These are phyloP conservation scores for Coleophoma crateriformis DNA, from an alignment of 2,329 filamentous ascomycete species.

Conservation along the genomic window DNA sequence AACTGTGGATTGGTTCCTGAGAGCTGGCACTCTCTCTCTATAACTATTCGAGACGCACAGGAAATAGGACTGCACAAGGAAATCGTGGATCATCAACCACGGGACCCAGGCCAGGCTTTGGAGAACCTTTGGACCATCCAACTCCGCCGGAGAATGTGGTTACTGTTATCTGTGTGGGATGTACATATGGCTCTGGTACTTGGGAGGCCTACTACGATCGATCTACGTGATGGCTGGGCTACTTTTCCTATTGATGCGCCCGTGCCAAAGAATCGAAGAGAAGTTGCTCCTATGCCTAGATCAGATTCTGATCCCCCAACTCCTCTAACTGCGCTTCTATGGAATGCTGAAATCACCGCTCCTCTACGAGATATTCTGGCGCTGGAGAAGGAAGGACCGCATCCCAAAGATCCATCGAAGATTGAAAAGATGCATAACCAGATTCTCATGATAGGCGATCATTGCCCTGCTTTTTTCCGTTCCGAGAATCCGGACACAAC, in stretches of 20 bases:
- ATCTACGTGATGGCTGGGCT: constrained; percentile 40
- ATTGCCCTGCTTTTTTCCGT: constrained; percentile 47
- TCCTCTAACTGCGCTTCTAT: constrained; percentile 46
- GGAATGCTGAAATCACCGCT: constrained; percentile 40
- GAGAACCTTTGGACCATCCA: constrained; percentile 55
- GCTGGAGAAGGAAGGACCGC: constrained; percentile 50
- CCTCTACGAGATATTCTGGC: constrained; percentile 47
- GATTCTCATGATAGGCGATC: constrained; percentile 40
- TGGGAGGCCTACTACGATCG: constrained; percentile 39
- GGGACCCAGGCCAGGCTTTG: constrained; percentile 32
- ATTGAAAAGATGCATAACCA: constrained; percentile 48
- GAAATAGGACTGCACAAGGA: constrained; percentile 55
- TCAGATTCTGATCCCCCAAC: constrained; percentile 45
- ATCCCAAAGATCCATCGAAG: constrained; percentile 46
- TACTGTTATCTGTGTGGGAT: constrained; percentile 43
- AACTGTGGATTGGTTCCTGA: constrained; percentile 54
- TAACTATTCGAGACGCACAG: constrained; percentile 55
- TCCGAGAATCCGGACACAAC: constrained; percentile 49
- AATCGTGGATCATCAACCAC: constrained; percentile 43
- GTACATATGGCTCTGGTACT: constrained; percentile 28
- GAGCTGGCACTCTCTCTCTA: constrained; percentile 38
- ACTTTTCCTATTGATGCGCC: constrained; percentile 48
- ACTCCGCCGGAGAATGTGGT: constrained; percentile 49
- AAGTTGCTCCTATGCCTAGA: constrained; percentile 41
- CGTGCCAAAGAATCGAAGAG: constrained; percentile 39